Conservation (phyloP, 192 early-diverging fungal genomes). For the Rhizoclosmatium globosum region DNA sequence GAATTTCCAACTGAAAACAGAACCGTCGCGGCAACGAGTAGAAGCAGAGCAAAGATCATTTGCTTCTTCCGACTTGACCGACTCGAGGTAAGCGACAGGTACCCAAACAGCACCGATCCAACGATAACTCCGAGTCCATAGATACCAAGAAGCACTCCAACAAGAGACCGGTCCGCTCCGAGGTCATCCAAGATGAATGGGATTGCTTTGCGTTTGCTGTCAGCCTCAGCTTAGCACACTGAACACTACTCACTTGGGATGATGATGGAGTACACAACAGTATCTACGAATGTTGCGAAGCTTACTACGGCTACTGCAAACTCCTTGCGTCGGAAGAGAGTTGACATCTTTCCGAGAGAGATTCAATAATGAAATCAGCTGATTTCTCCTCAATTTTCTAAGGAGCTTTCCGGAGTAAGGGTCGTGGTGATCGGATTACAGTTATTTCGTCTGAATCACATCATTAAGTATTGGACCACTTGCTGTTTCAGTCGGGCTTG, state of each 20-base stretch:
- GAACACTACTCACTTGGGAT: constrained; percentile 6
- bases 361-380: neutral
- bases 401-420: no score
- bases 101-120: neutral
- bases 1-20: neutral
- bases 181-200: neutral
- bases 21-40: neutral
- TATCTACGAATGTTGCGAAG: constrained; percentile 5
- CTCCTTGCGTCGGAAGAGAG: neutral
- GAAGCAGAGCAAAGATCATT: neutral
- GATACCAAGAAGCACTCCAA: constrained; percentile 13
- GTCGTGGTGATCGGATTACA: no score
- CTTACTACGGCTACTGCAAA: neutral
- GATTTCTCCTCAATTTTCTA: no score
- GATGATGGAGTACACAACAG: constrained; percentile 11
- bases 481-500: no score
- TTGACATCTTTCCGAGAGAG: neutral
- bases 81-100: neutral
- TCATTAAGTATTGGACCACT: no score
- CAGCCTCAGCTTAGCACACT: neutral
- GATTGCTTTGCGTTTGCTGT: neutral
- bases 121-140: neutral
- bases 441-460: no score
- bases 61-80: neutral
- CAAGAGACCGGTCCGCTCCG: neutral